phyloP scores from a whole-genome alignment of 495 filamentous ascomycete genomes.

The Lasiosphaeria hispida region DNA sequence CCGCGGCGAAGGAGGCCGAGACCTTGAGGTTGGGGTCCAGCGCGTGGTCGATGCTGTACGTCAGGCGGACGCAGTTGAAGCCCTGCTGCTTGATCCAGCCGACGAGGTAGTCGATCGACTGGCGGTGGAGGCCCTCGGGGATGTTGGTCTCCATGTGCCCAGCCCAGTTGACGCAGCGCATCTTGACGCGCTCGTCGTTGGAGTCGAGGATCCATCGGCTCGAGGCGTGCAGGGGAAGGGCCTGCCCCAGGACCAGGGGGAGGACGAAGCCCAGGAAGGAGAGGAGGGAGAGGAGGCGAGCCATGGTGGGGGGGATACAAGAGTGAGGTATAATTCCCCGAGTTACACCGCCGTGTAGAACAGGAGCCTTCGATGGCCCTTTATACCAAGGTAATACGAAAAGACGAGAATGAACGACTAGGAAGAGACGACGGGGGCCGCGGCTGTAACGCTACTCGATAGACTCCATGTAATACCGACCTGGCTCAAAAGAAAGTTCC shows the following conservation, averaged over 20 bases:
- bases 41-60: constrained; percentile 52
- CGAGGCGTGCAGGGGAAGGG: constrained; percentile 44
- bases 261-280: constrained; percentile 21
- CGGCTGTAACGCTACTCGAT: too few species aligned
- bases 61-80: constrained; percentile 56
- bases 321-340: too few species aligned
- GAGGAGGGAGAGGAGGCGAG: not conserved
- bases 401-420: too few species aligned
- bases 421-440: too few species aligned
- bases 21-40: constrained; percentile 39
- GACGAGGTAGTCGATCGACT: constrained; percentile 41
- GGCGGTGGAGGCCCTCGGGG: constrained; percentile 50
- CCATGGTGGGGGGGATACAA: not conserved
- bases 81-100: constrained; percentile 41
- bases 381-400: too few species aligned
- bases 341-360: too few species aligned
- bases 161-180: constrained; percentile 53
- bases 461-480: too few species aligned
- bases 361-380: too few species aligned
- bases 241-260: constrained; percentile 19
- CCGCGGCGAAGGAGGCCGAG: constrained; percentile 38
- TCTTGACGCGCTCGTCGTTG: constrained; percentile 45
- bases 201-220: constrained; percentile 51
- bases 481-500: too few species aligned
- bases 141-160: constrained; percentile 50